Percentiles rank a stretch among this genome's conserved stretches.
phyloP scores from a whole-genome alignment of 176 grass and related monocot species.

The barley (Hordeum vulgare) region MorexV3_pseudomolecules_assembly NC_058522.1:511237129-511237628 shows the following conservation, averaged over 20 bases:
- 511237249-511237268: background rate
- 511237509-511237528: background rate
- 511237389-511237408: conserved; percentile 63
- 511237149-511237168: too few species aligned
- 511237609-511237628: conserved; percentile 51
- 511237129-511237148: too few species aligned
- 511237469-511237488: background rate
- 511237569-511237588: conserved; percentile 52
- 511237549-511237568: conserved; percentile 70
- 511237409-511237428: conserved; percentile 53
- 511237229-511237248: too few species aligned
- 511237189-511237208: too few species aligned
- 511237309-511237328: conserved; percentile 49
- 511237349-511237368: conserved; percentile 33
- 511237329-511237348: conserved; percentile 91
- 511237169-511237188: too few species aligned
- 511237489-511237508: background rate
- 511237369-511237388: conserved; percentile 80
- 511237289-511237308: background rate
- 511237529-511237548: conserved; percentile 75
- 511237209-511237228: too few species aligned
- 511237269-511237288: too few species aligned
- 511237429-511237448: background rate
- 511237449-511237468: background rate
- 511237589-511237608: conserved; percentile 65